phyloP scores from a whole-genome alignment of 108 stramenopile genomes.

The Skeletonema grethae region DNA sequence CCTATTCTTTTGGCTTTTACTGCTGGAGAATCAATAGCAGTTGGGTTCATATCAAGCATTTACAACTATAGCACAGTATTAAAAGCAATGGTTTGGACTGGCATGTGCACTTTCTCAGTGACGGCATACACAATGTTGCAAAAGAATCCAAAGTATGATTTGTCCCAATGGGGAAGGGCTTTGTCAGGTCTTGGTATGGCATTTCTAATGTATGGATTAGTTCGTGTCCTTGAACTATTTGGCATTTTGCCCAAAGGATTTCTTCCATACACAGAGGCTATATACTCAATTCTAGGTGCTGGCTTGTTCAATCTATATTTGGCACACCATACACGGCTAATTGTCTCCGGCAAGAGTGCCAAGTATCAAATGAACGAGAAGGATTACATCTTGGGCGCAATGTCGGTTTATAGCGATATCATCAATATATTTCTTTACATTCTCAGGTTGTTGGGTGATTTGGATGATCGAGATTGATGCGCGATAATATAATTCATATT shows the following conservation, averaged over 20 bases:
- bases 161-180: constrained; percentile 82
- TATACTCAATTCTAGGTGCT: constrained; percentile 64
- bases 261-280: constrained; percentile 73
- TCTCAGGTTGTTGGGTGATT: constrained; percentile 74
- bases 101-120: constrained; percentile 66
- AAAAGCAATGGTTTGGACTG: constrained; percentile 72
- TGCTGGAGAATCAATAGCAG: constrained; percentile 71
- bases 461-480: constrained; percentile 51
- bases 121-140: constrained; percentile 80
- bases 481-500: neutral
- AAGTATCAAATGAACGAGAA: constrained; percentile 89
- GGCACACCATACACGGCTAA: constrained; percentile 81
- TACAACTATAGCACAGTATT: constrained; percentile 73
- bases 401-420: constrained; percentile 90
- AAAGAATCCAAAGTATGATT: constrained; percentile 89
- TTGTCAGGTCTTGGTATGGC: constrained; percentile 67
- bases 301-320: constrained; percentile 72
- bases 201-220: constrained; percentile 68
- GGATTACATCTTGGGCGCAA: constrained; percentile 92
- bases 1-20: constrained; percentile 76
- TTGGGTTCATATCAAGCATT: constrained; percentile 72
- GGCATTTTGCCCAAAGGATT: constrained; percentile 69
- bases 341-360: constrained; percentile 81
- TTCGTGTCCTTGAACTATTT: constrained; percentile 70
- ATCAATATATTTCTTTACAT: constrained; percentile 93